Conservation (phyloP, 1,284 basidiomycete genomes). For the Athelia sp. region DNA sequence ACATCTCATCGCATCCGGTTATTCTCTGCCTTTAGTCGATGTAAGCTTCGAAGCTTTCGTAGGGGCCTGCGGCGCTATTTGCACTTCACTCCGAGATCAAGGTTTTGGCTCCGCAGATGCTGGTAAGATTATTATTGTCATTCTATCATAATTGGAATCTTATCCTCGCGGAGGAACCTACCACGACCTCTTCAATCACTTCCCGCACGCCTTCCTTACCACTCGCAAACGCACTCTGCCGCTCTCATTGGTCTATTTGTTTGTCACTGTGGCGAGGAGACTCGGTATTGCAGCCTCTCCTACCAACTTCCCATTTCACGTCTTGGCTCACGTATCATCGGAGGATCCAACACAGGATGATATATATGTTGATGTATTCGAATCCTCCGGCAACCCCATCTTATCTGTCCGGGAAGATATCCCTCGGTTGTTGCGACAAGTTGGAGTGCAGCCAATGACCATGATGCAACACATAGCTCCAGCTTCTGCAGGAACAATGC, state of each 20-base stretch:
- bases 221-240: conserved; percentile 47
- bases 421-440: conserved; percentile 21
- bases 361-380: conserved; percentile 46
- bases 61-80: conserved; percentile 35
- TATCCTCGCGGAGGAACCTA: conserved; percentile 22
- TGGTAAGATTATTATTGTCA: conserved; percentile 25
- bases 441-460: conserved; percentile 19
- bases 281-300: conserved; percentile 48
- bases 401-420: conserved; percentile 28
- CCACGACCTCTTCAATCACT: conserved; percentile 43
- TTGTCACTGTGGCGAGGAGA: conserved; percentile 46
- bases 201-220: conserved; percentile 55
- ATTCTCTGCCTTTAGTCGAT: conserved; percentile 19
- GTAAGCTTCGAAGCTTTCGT: conserved; percentile 21
- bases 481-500: conserved; percentile 31
- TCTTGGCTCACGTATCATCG: conserved; percentile 42
- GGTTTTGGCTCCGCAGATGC: conserved; percentile 34
- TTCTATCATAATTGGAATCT: conserved; percentile 1
- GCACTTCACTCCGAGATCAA: conserved; percentile 38
- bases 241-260: conserved; percentile 56
- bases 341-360: conserved; percentile 26
- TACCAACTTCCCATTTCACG: conserved; percentile 49
- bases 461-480: conserved; percentile 23
- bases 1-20: conserved; percentile 23
- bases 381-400: conserved; percentile 27